Percentiles rank a stretch among this genome's conserved stretches.
phyloP scores from a whole-genome alignment of 768 basidiomycete genomes.

The Xerocomellus chrysenteron region DNA sequence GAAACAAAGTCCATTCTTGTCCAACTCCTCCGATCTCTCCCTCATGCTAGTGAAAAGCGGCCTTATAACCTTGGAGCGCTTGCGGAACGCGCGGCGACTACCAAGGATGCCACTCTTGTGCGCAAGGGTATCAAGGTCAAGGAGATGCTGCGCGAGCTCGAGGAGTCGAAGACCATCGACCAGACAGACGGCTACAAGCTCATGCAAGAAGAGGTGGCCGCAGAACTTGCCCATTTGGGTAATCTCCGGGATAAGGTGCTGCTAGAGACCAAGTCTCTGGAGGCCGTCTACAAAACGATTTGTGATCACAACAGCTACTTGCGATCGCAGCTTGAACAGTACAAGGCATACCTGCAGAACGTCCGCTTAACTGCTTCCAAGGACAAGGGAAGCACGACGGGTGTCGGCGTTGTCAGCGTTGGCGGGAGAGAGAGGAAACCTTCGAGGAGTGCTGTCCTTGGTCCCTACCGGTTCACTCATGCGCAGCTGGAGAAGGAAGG shows the following conservation, averaged over 20 bases:
- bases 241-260: slow-evolving; percentile 96
- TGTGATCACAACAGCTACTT: slow-evolving; percentile 99
- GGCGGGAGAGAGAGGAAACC: slow-evolving; percentile 98
- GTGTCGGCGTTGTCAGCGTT: slow-evolving; percentile 92
- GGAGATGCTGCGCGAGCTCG: slow-evolving; percentile 96
- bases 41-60: slow-evolving; percentile 75
- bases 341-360: slow-evolving; percentile 99
- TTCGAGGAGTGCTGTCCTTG: slow-evolving; percentile 79
- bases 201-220: slow-evolving; percentile 96
- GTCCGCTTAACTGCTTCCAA: slow-evolving; percentile 86
- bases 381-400: slow-evolving; percentile 84
- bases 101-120: slow-evolving; percentile 94
- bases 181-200: slow-evolving; percentile 80
- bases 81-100: slow-evolving; percentile 94
- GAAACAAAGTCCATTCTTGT: slow-evolving; percentile 99
- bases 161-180: slow-evolving; percentile 86
- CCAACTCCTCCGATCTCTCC: slow-evolving; percentile 93
- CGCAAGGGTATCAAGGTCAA: slow-evolving; percentile 99
- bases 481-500: slow-evolving; percentile 98
- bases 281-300: slow-evolving; percentile 99
- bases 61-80: slow-evolving; percentile 88
- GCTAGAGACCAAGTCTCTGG: slow-evolving; percentile 87
- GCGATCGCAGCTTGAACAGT: slow-evolving; percentile 94
- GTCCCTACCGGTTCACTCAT: slow-evolving; percentile 97
- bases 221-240: slow-evolving; percentile 93